These are phyloP conservation scores for Xerocomus nothofagi DNA, from an alignment of 1,284 basidiomycete genomes.

Conservation along the genomic window DNA sequence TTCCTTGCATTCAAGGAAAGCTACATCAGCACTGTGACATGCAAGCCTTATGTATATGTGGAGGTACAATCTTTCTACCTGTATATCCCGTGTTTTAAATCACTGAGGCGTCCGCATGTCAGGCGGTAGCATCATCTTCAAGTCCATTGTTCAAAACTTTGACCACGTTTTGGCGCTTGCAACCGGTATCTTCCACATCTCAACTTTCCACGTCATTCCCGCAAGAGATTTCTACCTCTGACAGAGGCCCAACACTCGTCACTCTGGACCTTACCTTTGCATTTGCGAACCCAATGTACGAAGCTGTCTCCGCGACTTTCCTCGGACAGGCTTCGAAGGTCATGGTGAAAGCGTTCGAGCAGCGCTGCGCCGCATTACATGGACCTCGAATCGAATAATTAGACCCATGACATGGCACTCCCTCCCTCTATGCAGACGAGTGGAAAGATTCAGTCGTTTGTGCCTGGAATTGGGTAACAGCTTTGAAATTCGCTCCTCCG, in stretches of 20 bases:
- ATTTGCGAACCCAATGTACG: conserved; percentile 87
- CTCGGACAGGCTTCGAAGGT: conserved; percentile 84
- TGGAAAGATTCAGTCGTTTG: neutral
- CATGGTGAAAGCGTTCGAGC: conserved; percentile 93
- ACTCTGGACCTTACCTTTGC: conserved; percentile 82
- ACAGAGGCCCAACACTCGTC: conserved; percentile 62
- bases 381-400: conserved; percentile 38
- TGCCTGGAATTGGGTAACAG: neutral
- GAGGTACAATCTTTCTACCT: conserved; percentile 43
- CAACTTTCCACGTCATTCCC: conserved; percentile 35
- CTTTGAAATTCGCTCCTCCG: no score
- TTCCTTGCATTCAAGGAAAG: conserved; percentile 87
- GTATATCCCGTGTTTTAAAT: neutral
- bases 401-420: neutral
- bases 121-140: conserved; percentile 78
- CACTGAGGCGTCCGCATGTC: conserved; percentile 4
- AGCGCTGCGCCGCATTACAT: conserved; percentile 74
- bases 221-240: conserved; percentile 10
- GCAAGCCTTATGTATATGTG: conserved; percentile 74
- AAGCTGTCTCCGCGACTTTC: conserved; percentile 77
- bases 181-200: conserved; percentile 50
- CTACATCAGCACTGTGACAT: conserved; percentile 85
- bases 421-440: neutral
- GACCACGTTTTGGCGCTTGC: conserved; percentile 80
- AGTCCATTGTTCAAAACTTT: conserved; percentile 87